Evolutionary conservation across 192 early-diverging fungal species (phyloP).

Genomic region (Podila horticola): DNA sequence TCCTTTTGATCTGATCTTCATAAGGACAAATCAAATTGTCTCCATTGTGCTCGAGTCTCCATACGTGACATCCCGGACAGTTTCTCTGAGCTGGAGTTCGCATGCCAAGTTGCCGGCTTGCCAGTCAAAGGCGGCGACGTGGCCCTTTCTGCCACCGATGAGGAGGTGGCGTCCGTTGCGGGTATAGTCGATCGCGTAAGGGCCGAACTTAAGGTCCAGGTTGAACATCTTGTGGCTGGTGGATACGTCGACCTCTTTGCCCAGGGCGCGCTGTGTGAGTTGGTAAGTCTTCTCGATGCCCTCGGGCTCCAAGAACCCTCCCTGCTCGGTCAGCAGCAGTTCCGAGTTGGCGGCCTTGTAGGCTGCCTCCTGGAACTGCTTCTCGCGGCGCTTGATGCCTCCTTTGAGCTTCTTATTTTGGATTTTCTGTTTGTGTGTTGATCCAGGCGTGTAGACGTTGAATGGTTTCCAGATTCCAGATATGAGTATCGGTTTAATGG

Average conservation of each 20-base stretch:
- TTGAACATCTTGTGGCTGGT: slow-evolving; percentile 71
- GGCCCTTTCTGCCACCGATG: slow-evolving; percentile 84
- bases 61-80: slow-evolving; percentile 86
- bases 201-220: slow-evolving; percentile 74
- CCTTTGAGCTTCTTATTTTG: slow-evolving; percentile 79
- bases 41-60: no score
- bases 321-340: slow-evolving; percentile 78
- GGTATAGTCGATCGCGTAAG: slow-evolving; percentile 92
- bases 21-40: no score
- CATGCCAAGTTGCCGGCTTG: slow-evolving; percentile 75
- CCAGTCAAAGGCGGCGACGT: slow-evolving; percentile 95
- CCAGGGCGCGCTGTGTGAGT: slow-evolving; percentile 76
- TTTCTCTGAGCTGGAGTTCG: slow-evolving; percentile 91
- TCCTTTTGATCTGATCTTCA: not conserved
- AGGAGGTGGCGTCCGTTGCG: slow-evolving; percentile 83
- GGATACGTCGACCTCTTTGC: slow-evolving; percentile 76
- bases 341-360: slow-evolving; percentile 80
- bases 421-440: slow-evolving; percentile 53
- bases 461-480: no score
- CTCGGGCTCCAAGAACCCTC: slow-evolving; percentile 89
- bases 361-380: slow-evolving; percentile 72
- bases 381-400: slow-evolving; percentile 68
- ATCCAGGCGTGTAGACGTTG: not conserved
- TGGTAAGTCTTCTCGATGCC: slow-evolving; percentile 91
- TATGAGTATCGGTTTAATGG: not conserved